Percentiles rank a stretch among this genome's conserved stretches.
Conservation (phyloP, 345 rosid genomes). For the Nephelium lappaceum region DNA sequence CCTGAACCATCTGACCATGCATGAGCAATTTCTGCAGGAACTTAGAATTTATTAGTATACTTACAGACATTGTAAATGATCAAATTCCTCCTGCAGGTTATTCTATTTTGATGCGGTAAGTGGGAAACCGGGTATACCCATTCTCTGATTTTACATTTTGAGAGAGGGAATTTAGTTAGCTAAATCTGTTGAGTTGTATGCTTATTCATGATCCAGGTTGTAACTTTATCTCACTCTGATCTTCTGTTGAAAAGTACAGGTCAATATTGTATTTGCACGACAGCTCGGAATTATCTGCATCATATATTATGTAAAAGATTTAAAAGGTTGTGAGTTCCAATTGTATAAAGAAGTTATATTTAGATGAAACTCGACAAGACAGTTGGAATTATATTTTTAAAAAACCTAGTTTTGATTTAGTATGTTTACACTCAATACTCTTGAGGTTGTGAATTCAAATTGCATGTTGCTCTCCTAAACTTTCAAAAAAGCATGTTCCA, state of each 20-base stretch:
- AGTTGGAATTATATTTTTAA: no score
- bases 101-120: not conserved
- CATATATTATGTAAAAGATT: no score
- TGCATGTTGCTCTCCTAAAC: no score
- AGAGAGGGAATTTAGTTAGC: not conserved
- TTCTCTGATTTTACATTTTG: not conserved
- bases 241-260: not conserved
- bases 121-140: not conserved
- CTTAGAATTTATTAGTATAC: not conserved
- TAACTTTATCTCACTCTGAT: not conserved
- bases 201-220: not conserved
- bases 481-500: no score
- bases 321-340: no score
- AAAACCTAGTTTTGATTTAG: no score
- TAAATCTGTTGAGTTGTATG: not conserved
- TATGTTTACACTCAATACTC: no score
- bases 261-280: not conserved
- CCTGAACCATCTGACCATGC: constrained; percentile 6
- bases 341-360: no score
- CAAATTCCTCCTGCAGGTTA: not conserved
- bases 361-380: no score
- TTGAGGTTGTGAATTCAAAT: no score
- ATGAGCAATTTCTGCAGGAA: not conserved
- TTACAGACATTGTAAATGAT: not conserved
- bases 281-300: not conserved